Evolutionary conservation across 148 eudicot species (phyloP).

Genomic region (Fagopyrum esculentum): DNA sequence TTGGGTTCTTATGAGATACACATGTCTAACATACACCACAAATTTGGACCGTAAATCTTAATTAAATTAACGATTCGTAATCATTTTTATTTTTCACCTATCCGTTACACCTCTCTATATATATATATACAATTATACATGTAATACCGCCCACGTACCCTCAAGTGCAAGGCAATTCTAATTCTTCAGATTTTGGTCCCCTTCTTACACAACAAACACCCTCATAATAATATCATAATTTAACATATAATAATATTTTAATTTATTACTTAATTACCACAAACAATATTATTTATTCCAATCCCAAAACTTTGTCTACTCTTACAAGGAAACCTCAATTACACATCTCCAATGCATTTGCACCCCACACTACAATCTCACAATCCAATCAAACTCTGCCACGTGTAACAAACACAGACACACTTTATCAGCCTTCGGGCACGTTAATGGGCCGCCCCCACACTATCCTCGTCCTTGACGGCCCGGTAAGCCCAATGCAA

Average conservation of each 20-base stretch:
- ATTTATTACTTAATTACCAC: neutral
- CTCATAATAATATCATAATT: neutral
- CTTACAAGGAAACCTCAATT: neutral
- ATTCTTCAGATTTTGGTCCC: neutral
- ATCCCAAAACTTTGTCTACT: conserved; percentile 1
- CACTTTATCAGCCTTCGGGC: conserved; percentile 7
- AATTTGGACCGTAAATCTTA: no score
- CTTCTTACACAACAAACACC: neutral
- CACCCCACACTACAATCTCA: conserved; percentile 8
- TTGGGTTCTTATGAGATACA: no score
- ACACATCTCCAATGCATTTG: conserved; percentile 3
- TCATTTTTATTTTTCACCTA: no score
- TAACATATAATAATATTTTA: no score
- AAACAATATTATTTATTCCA: neutral
- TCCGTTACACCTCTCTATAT: no score
- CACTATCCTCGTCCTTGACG: conserved; percentile 6
- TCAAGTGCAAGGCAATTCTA: neutral
- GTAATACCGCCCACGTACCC: neutral
- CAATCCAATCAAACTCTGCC: neutral
- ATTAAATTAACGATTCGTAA: no score
- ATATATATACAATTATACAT: no score
- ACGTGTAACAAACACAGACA: conserved; percentile 8
- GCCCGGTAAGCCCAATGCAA: conserved; percentile 9
- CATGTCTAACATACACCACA: no score
- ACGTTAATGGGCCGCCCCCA: conserved; percentile 8